Base-by-base conservation (phyloP, 352 stramenopile genomes). In the Globisporangium nagaii region DNA sequence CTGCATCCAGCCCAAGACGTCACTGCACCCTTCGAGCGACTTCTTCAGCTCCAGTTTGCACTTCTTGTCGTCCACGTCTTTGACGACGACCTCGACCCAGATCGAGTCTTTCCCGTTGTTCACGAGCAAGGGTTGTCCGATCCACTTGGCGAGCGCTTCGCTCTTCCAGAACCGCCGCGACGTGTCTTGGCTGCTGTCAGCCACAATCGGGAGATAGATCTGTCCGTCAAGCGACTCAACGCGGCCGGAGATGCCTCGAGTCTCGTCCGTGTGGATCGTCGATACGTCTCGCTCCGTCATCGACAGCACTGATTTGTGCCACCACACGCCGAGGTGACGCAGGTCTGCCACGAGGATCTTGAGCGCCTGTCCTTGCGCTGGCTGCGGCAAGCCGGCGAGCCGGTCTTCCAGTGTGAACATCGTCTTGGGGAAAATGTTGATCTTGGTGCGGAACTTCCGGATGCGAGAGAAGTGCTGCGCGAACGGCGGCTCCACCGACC, bases 71-170 rank as follows among this genome's bases (percentile, higher is more conserved):
- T 90, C 79, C 15, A 80, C 69, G 31, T 86, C 75, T 4, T 71
- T 43, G 19, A 90, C 73, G 0, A 53, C 56, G 19, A 76, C 75
- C 51, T 90, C 75, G 39, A 90, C 62, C 79, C 79, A 90, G 13
- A 81, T 51, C 9, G 68, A 83, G 52, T 90, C 79, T 32, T 85
- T 84, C 28, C 73, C 71, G 28, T 84, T 84, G 48, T 90, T 90
- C n/a, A 85, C 69, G 0, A 90, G 62, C 22, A 90, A 30, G 0
- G 73, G 58, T 17, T 87, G 77, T 2, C 75, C 75, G 8, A 84
- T 56, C 71, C 65, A 86, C 54, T 87, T 86, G 3, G 60, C 25
- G 25, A 84, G 45, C 1, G 66, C 66, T 5, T 59, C 69, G 24
- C 65, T 60, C 37, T 66, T 68, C 3, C 66, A 71, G 44, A 79